A percentile compares a stretch with the other conserved stretches of the same genome.
Conservation (phyloP, 768 basidiomycete species). For the Boletus patriciae region DNA sequence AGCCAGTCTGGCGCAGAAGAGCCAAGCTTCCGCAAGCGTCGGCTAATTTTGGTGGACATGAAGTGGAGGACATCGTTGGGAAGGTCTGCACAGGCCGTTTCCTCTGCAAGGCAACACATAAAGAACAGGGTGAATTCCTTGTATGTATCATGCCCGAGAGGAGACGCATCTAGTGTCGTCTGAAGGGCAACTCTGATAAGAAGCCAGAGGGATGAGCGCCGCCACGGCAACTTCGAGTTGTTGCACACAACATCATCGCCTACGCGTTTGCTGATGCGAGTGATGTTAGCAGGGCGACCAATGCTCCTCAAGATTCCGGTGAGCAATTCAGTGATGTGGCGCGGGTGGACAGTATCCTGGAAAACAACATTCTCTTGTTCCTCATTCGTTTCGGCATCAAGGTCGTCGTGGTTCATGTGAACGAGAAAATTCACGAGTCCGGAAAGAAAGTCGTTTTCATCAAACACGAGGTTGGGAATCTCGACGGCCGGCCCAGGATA, state of each 20-base stretch:
- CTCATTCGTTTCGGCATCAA: constrained; percentile 35
- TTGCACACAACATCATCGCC: constrained; percentile 48
- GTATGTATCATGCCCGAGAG: constrained; percentile 20
- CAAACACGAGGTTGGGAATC: constrained; percentile 30
- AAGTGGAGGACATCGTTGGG: constrained; percentile 37
- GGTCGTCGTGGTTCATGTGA: constrained; percentile 18
- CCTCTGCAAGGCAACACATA: constrained; percentile 14
- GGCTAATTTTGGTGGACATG: constrained; percentile 38
- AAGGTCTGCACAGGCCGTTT: neutral
- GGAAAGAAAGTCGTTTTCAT: neutral
- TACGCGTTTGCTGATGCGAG: constrained; percentile 41
- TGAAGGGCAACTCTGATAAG: constrained; percentile 29
- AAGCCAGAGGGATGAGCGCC: constrained; percentile 46
- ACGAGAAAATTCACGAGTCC: no score
- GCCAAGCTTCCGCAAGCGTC: constrained; percentile 34
- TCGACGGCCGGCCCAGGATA: constrained; percentile 46
- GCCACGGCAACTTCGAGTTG: constrained; percentile 42
- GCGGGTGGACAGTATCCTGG: constrained; percentile 42
- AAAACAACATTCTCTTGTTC: no score
- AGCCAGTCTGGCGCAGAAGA: constrained; percentile 13
- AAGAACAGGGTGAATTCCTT: constrained; percentile 35
- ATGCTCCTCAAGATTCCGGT: constrained; percentile 21
- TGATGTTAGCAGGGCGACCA: constrained; percentile 28
- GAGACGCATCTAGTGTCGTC: constrained; percentile 29
- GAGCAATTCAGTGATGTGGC: constrained; percentile 49